phyloP scores from a whole-genome alignment of 2,329 filamentous ascomycete species.

The Orbilia javanica region DNA sequence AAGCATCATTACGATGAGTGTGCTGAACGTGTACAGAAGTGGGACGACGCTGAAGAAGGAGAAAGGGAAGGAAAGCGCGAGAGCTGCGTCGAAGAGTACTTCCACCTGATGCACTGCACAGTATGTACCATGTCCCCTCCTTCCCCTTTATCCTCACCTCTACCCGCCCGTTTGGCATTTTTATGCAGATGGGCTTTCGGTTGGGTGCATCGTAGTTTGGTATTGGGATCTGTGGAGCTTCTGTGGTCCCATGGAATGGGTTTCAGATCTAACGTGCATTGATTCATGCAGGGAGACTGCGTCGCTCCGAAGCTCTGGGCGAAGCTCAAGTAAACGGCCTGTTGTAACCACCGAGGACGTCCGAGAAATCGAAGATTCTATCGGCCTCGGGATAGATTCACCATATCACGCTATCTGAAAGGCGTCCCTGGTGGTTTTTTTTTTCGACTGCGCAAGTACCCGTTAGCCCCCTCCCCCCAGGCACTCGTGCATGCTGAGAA shows the following conservation, averaged over 20 bases:
- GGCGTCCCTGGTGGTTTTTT: constrained; percentile 5
- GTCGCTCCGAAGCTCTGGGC: constrained; percentile 96
- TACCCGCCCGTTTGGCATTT: constrained; percentile 10
- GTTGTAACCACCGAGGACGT: not conserved
- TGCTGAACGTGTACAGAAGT: constrained; percentile 84
- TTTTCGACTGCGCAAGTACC: not conserved
- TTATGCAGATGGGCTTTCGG: constrained; percentile 16
- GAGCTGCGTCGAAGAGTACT: constrained; percentile 99
- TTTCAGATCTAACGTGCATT: constrained; percentile 20
- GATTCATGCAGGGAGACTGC: constrained; percentile 70
- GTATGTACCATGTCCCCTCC: constrained; percentile 65
- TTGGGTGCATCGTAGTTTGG: not conserved
- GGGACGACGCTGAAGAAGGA: constrained; percentile 72
- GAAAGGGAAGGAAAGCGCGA: constrained; percentile 81
- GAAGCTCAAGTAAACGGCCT: constrained; percentile 80
- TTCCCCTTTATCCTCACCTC: not conserved
- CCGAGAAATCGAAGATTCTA: constrained; percentile 7
- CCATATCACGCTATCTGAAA: not conserved
- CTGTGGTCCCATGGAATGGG: not conserved
- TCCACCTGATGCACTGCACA: constrained; percentile 98
- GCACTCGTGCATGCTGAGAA: not conserved
- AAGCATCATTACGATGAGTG: constrained; percentile 99
- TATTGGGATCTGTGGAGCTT: constrained; percentile 3
- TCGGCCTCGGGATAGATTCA: not conserved
- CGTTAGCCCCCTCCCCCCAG: not conserved